Evolutionary conservation across 2,329 filamentous ascomycete genomes (phyloP), one percentile per base, ranked within the genome.

Genomic region (Alternaria panax): DNA sequence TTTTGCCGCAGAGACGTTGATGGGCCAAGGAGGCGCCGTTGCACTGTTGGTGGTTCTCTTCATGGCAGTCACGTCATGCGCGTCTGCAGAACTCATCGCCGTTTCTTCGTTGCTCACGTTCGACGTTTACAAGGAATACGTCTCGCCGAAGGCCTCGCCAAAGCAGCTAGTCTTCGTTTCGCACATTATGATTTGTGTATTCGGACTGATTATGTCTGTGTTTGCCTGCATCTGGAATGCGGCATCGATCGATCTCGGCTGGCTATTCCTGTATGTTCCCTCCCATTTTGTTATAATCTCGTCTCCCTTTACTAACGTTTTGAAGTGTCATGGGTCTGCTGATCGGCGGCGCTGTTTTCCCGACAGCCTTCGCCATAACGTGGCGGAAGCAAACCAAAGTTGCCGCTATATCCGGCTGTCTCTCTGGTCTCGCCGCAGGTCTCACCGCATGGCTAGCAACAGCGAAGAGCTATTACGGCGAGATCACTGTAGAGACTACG

Each of bases 61-160:
- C 58, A 76, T 76, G 73, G 74, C 73, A 22, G 73, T 75, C n/a
- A 76, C 73, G 1, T 75, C 71, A 4, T 73, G 67, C 32, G 70
- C 69, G n/a, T 80, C 77, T 14, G 75, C 79, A 2, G 78, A 81
- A 54, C 70, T 80, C 18, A 80, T 80, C 32, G 77, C 79, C 0
- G 78, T 80, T 1, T 78, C 76, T 6, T 76, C 77, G 7, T 68
- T 81, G 1, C 64, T 79, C 2, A 80, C 79, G 0, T 81, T 79
- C 59, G 79, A 81, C 54, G 73, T 81, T n/a, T 81, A 80, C 72
- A 80, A 80, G 61, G 75, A 74, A 0, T 81, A 80, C 61, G 71
- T 80, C 43, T 69, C 77, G 28, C 78, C 78, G 0, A 71, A 74
- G 6, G 78, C 79, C 4, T 68, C 66, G 2, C 74, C 76, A 1